Percentiles rank a stretch among this genome's conserved stretches.
Conservation (phyloP, 2,329 filamentous ascomycete genomes). For the Karstenula rhodostoma region DNA sequence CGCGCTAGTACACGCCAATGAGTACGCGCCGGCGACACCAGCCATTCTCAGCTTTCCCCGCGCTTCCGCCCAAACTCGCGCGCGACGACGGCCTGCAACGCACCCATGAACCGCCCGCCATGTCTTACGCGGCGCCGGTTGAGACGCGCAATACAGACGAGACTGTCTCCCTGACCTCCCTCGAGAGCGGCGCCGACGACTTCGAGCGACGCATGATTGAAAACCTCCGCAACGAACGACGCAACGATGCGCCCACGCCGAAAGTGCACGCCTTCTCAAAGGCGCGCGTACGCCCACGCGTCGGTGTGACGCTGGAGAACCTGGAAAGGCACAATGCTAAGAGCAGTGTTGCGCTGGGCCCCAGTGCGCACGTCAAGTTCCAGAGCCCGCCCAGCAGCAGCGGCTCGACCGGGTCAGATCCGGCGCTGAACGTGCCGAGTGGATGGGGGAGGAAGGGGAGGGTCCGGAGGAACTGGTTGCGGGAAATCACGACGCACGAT, state of each 20-base stretch:
- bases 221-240: constrained; percentile 53
- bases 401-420: constrained; percentile 49
- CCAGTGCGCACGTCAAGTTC: constrained; percentile 28
- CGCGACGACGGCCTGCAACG: constrained; percentile 30
- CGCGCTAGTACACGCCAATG: constrained; percentile 31
- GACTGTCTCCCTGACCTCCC: constrained; percentile 44
- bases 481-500: constrained; percentile 45
- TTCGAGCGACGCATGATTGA: constrained; percentile 57
- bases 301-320: constrained; percentile 54
- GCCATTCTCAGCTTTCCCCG: constrained; percentile 37
- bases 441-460: constrained; percentile 59
- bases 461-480: constrained; percentile 53
- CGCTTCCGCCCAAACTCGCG: constrained; percentile 38
- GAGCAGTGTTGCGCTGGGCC: constrained; percentile 14
- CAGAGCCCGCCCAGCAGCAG: constrained; percentile 47
- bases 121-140: constrained; percentile 35
- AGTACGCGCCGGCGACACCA: constrained; percentile 46
- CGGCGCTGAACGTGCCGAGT: constrained; percentile 54
- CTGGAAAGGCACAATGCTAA: constrained; percentile 49
- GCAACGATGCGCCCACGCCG: constrained; percentile 45
- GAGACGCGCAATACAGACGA: constrained; percentile 33
- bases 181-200: constrained; percentile 55
- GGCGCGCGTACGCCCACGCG: constrained; percentile 50
- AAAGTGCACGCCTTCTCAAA: constrained; percentile 52
- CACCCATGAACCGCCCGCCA: constrained; percentile 30